Evolutionary conservation across 2,329 filamentous ascomycete genomes (phyloP).

Genomic region (Pseudogymnoascus sp.): DNA sequence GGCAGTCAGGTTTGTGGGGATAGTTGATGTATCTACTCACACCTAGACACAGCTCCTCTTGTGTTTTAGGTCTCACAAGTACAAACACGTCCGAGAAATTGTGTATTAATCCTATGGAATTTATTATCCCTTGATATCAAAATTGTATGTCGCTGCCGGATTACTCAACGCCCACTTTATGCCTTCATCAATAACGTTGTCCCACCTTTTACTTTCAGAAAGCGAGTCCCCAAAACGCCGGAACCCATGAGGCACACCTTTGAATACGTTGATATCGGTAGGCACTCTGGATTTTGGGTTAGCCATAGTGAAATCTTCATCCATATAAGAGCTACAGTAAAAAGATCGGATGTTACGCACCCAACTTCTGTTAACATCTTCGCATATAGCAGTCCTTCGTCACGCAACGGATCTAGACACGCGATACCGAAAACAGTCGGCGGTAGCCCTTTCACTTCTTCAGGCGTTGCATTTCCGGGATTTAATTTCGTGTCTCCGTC

Average conservation of each 20-base stretch:
- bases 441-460: slow-evolving; percentile 36
- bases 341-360: slow-evolving; percentile 23
- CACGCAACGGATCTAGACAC: slow-evolving; percentile 40
- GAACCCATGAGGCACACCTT: slow-evolving; percentile 45
- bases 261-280: slow-evolving; percentile 40
- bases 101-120: neutral
- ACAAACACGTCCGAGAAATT: neutral
- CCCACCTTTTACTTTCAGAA: slow-evolving; percentile 34
- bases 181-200: slow-evolving; percentile 34
- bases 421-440: slow-evolving; percentile 37
- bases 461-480: slow-evolving; percentile 18
- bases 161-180: slow-evolving; percentile 34
- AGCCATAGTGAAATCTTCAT: neutral
- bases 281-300: slow-evolving; percentile 32
- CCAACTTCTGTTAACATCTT: slow-evolving; percentile 36
- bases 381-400: slow-evolving; percentile 40
- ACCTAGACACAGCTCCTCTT: neutral
- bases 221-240: slow-evolving; percentile 32
- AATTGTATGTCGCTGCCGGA: slow-evolving; percentile 24
- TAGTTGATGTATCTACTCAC: neutral
- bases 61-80: neutral
- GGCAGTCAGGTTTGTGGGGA: no score
- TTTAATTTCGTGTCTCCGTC: slow-evolving; percentile 32
- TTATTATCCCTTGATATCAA: neutral
- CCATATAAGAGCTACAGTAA: neutral